A percentile compares a stretch with the other conserved stretches of the same genome.
Evolutionary conservation across 495 filamentous ascomycete species (phyloP).

Genomic region (Neurospora intermedia): DNA sequence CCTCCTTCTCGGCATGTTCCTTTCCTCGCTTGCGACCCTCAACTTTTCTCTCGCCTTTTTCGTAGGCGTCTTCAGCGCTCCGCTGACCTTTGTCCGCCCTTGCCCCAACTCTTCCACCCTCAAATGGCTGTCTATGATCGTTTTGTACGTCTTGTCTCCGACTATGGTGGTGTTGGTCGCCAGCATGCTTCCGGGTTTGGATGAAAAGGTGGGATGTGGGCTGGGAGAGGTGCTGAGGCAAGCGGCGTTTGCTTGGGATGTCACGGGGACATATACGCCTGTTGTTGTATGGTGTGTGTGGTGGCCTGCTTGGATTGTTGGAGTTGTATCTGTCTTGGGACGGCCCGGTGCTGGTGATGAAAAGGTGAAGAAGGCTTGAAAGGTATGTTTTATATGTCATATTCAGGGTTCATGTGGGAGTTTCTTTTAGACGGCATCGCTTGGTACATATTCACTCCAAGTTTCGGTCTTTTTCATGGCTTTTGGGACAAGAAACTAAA

Average conservation of each 20-base stretch:
- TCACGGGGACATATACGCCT: slow-evolving; percentile 82
- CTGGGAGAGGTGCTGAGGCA: slow-evolving; percentile 53
- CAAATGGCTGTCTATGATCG: slow-evolving; percentile 11
- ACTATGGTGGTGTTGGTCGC: slow-evolving; percentile 47
- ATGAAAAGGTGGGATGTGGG: background rate
- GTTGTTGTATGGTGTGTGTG: slow-evolving; percentile 95
- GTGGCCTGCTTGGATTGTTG: slow-evolving; percentile 93
- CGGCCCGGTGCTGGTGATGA: slow-evolving; percentile 4
- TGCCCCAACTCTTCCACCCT: slow-evolving; percentile 25
- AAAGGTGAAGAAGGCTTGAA: slow-evolving; percentile 25
- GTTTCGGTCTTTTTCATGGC: background rate
- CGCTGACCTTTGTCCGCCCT: slow-evolving; percentile 60
- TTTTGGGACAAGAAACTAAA: background rate
- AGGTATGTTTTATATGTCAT: background rate
- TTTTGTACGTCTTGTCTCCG: slow-evolving; percentile 55
- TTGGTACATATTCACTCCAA: background rate
- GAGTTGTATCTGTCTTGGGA: slow-evolving; percentile 31
- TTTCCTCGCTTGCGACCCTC: slow-evolving; percentile 85
- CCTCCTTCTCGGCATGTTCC: slow-evolving; percentile 78
- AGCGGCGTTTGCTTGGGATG: slow-evolving; percentile 83
- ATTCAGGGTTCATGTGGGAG: background rate
- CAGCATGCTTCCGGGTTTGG: slow-evolving; percentile 39
- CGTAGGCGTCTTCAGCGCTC: slow-evolving; percentile 65
- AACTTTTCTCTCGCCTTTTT: slow-evolving; percentile 91
- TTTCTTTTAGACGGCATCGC: background rate